Evolutionary conservation across 164 flowering plant species (phyloP), one percentile per base, ranked within the genome.

Genomic region (Tetrastigma voinierianum): DNA sequence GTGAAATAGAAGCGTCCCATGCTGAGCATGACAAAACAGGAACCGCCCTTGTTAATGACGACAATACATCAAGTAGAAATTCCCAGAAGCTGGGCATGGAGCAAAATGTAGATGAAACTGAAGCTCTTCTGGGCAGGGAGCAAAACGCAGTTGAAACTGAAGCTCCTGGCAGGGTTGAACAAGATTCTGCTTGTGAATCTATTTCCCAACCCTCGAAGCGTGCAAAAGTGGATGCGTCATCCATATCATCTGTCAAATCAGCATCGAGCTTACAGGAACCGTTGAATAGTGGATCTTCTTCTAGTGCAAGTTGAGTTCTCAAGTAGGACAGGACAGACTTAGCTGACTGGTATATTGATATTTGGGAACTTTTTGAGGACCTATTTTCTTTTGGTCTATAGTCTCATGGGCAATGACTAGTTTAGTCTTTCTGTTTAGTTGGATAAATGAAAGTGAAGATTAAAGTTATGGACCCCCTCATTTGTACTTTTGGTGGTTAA

Each of bases 161-260:
- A 51, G 64, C 53, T 52, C 13, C 74, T 21, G 70, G 76, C 23
- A 67, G 57, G n/a, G 23, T 61, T 48, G 70, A 78, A 40, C 65
- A 55, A 16, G 62, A 65, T 62, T 46, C 20, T 20, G 60, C 20
- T 63, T 64, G 59, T 2, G 68, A 57, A 51, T 57, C 79, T 46
- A 43, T 56, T 19, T 72, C 74, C 2, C 88, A 78, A 61, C 78
- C n/a, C 9, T 21, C 83, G 45, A 90, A 90, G 82, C 91, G 93
- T 43, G n/a, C n/a, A 46, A 89, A 66, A 81, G 59, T 57, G 1
- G 78, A 75, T 25, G 80, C 72, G 20, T 61, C 67, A 57, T 51
- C 51, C n/a, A 4, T 40, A 46, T 19, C 55, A 58, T 57, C 66
- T 57, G n/a, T 54, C 51, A 59, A 51, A 44, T 32, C 17, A 46